Base-by-base conservation (phyloP, 1,139 yeast species). In the Scheffersomyces parashehatae region DNA sequence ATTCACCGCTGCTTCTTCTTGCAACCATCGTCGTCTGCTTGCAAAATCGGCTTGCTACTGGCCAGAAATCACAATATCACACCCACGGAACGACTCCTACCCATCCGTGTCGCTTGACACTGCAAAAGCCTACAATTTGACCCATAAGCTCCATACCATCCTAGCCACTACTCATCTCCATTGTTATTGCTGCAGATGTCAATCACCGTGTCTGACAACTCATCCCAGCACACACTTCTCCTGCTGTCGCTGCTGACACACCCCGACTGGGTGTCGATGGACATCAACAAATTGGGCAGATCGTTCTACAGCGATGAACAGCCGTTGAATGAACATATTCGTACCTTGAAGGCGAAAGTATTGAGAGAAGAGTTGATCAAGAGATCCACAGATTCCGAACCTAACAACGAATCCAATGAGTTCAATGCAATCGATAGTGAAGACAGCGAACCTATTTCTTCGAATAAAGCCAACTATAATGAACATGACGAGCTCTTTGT, bases 191-290 rank as follows among this genome's bases (percentile, higher is more conserved):
- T 6, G 26, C 26, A 20, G 26, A 20, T 20, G 26, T 20, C 26
- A 20, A 20, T 20, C 5, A 20, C 26, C 7, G 26, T 20, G 26
- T 20, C 26, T 20, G 26, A 20, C 26, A 20, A 20, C 26, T 20
- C 26, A 3, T 20, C 26, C 8, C 26, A 20, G 9, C 26, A 20
- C 26, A 20, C 26, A 2, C 26, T 20, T 20, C 26, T 20, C 8
- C 26, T 20, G 26, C 26, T 20, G 26, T 20, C 26, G 9, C 26
- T 20, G 26, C 26, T 20, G 26, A 20, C 26, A 20, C 65, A 62
- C 39, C 73, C 70, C 6, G 74, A 68, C 33, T 77, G 82, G 82
- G 78, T 74, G 15, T 67, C 73, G 38, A 77, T 77, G 81, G 80
- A 75, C 49, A 59, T 73, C 15, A 72, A 65, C 32, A 73, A 71